Percentiles rank a stretch among this genome's conserved stretches.
Evolutionary conservation across 305 asterid genomes (phyloP).

Genomic region (Fraxinus albicans): DNA sequence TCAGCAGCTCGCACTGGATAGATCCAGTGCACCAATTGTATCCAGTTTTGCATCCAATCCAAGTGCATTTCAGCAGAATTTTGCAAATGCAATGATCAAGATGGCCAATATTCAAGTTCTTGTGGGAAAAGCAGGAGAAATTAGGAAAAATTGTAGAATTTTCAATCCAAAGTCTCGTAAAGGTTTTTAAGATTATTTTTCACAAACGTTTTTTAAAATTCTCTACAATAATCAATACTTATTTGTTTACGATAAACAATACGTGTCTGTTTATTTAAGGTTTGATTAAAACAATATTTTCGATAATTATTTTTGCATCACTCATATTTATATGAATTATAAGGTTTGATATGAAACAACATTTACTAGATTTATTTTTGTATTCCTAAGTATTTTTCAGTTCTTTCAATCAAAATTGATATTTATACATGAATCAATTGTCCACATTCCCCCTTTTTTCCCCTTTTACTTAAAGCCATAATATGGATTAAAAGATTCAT

Average conservation of each 20-base stretch:
- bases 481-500: too few species aligned
- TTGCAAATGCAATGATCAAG: constrained; percentile 56
- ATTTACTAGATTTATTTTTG: too few species aligned
- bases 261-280: background rate
- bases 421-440: too few species aligned
- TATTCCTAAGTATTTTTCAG: too few species aligned
- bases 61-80: constrained; percentile 30
- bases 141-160: constrained; percentile 56
- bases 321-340: background rate
- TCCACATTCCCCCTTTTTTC: too few species aligned
- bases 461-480: too few species aligned
- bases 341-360: background rate
- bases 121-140: constrained; percentile 53
- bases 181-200: background rate
- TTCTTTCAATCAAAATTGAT: too few species aligned
- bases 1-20: constrained; percentile 45
- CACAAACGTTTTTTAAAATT: background rate
- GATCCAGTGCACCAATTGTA: constrained; percentile 39
- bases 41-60: constrained; percentile 28
- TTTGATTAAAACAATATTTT: background rate
- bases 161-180: constrained; percentile 35
- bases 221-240: background rate
- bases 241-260: background rate
- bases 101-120: constrained; percentile 44
- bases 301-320: background rate